phyloP scores from a whole-genome alignment of 2,329 filamentous ascomycete genomes.

The Mariannaea sp. region DNA sequence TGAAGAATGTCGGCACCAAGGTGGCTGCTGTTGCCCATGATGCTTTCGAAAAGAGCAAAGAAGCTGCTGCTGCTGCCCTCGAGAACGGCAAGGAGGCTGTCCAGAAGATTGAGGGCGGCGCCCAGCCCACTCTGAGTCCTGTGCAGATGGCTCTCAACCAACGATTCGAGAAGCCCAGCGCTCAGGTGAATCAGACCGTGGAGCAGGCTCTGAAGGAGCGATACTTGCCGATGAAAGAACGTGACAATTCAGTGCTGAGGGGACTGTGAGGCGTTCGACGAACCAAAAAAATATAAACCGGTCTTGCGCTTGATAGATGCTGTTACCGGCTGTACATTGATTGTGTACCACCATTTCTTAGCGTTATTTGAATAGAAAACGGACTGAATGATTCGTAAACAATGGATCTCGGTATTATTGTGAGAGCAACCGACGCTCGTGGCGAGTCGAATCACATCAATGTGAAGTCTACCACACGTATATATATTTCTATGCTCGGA shows the following conservation, averaged over 20 bases:
- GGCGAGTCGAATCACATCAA: constrained; percentile 16
- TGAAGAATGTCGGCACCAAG: constrained; percentile 41
- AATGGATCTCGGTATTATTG: constrained; percentile 9
- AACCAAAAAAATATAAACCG: no score
- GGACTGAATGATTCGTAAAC: constrained; percentile 26
- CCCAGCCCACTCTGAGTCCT: constrained; percentile 40
- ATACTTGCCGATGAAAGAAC: constrained; percentile 55
- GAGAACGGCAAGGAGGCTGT: constrained; percentile 49
- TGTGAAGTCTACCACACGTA: neutral
- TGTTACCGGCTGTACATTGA: constrained; percentile 35
- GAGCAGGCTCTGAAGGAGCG: constrained; percentile 60
- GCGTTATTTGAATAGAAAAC: constrained; percentile 34
- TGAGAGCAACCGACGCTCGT: constrained; percentile 13
- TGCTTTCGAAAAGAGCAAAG: constrained; percentile 45
- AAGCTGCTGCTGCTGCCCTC: constrained; percentile 46
- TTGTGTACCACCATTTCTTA: constrained; percentile 39
- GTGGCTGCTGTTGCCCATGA: constrained; percentile 45
- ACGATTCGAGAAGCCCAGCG: constrained; percentile 53
- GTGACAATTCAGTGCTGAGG: constrained; percentile 51
- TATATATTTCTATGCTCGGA: neutral
- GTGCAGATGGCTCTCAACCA: constrained; percentile 57
- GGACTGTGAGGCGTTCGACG: constrained; percentile 40
- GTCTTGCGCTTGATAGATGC: constrained; percentile 20
- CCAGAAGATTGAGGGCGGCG: constrained; percentile 46
- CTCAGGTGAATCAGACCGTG: constrained; percentile 52